These are phyloP conservation scores for Hygrophoropsis aurantiaca DNA, from an alignment of 768 basidiomycete species.

Conservation along the genomic window DNA sequence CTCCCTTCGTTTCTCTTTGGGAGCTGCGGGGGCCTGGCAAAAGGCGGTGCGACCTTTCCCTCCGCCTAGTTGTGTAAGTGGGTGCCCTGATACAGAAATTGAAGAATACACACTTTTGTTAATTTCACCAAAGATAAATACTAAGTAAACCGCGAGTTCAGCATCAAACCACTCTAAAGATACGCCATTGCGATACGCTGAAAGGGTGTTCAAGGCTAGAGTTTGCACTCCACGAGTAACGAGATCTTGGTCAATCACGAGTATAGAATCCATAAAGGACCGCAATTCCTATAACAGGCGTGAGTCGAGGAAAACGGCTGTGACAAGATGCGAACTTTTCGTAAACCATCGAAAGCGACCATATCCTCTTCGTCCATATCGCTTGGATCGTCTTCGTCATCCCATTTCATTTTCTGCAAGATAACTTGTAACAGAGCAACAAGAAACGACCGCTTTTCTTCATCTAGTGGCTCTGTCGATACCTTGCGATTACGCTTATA, in stretches of 20 bases:
- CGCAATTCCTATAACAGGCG: slow-evolving; percentile 66
- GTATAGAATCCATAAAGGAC: slow-evolving; percentile 82
- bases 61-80: slow-evolving; percentile 51
- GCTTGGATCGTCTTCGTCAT: slow-evolving; percentile 70
- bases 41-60: slow-evolving; percentile 85
- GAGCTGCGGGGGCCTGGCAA: slow-evolving; percentile 70
- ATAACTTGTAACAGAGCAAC: slow-evolving; percentile 74
- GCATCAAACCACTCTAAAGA: slow-evolving; percentile 87
- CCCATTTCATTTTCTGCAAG: slow-evolving; percentile 90
- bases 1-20: slow-evolving; percentile 65
- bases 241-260: slow-evolving; percentile 81
- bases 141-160: slow-evolving; percentile 89
- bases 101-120: slow-evolving; percentile 65
- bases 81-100: slow-evolving; percentile 5
- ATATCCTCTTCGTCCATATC: slow-evolving; percentile 90
- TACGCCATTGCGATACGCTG: slow-evolving; percentile 59
- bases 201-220: slow-evolving; percentile 73
- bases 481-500: slow-evolving; percentile 76
- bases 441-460: slow-evolving; percentile 74
- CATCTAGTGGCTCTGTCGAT: slow-evolving; percentile 60
- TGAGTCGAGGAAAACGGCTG: too few relatives aligned
- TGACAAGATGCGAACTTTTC: slow-evolving; percentile 60
- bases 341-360: slow-evolving; percentile 78
- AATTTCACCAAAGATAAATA: slow-evolving; percentile 93
- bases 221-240: slow-evolving; percentile 76